A percentile compares a stretch with the other conserved stretches of the same genome.
Conservation (phyloP, 805 yeast genomes). For the Maudiozyma bulderi region DNA sequence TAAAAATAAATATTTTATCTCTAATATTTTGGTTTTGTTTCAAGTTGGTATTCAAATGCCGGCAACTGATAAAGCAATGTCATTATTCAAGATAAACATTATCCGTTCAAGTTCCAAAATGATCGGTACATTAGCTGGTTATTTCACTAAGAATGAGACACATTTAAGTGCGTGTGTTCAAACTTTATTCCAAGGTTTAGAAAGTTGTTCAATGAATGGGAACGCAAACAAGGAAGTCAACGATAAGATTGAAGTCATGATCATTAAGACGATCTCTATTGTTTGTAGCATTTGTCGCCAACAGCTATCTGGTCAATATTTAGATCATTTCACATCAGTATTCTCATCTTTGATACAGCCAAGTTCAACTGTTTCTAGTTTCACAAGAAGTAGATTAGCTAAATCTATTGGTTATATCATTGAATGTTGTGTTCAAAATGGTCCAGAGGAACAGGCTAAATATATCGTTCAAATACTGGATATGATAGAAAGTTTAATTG, state of each 20-base stretch:
- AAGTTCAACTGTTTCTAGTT: slow-evolving; percentile 20
- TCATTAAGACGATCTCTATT: slow-evolving; percentile 20
- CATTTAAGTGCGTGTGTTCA: slow-evolving; percentile 20
- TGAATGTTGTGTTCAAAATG: slow-evolving; percentile 35
- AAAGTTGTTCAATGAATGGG: slow-evolving; percentile 11
- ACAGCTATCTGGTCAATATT: slow-evolving; percentile 17
- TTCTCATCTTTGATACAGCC: slow-evolving; percentile 28
- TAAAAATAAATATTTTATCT: slow-evolving; percentile 15
- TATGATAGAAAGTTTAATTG: slow-evolving; percentile 21
- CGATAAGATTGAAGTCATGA: slow-evolving; percentile 23
- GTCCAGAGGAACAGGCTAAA: slow-evolving; percentile 37
- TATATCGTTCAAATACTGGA: slow-evolving; percentile 29
- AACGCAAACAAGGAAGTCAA: slow-evolving; percentile 8
- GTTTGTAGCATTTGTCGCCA: slow-evolving; percentile 25
- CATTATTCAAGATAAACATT: slow-evolving; percentile 19
- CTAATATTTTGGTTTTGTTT: slow-evolving; percentile 18
- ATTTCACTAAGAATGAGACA: slow-evolving; percentile 15
- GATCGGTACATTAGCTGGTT: slow-evolving; percentile 24
- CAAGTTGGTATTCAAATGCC: slow-evolving; percentile 19
- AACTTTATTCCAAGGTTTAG: slow-evolving; percentile 23
- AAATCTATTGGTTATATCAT: slow-evolving; percentile 56
- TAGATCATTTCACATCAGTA: slow-evolving; percentile 19
- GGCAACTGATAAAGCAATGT: slow-evolving; percentile 9
- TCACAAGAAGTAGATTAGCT: slow-evolving; percentile 42
- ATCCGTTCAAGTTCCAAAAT: slow-evolving; percentile 23